Evolutionary conservation across 1,284 basidiomycete genomes (phyloP), one percentile per base, ranked within the genome.

Genomic region (Macrocystidia cucumis): DNA sequence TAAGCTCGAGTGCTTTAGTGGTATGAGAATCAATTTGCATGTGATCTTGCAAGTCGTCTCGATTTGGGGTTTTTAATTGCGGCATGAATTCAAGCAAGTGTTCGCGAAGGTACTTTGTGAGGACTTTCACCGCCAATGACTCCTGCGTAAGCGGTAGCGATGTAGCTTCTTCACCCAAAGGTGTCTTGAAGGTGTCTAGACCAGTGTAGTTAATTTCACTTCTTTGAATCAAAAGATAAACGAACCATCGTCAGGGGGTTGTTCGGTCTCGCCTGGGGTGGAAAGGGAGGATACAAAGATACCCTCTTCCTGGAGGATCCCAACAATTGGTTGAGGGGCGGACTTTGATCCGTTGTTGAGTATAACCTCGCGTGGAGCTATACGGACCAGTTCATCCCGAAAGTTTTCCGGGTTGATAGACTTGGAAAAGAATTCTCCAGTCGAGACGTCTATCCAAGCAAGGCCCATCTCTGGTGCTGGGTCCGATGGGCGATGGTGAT

Each of bases 381-480:
- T 83, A 11, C 91, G 76, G 6, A 78, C 77, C n/a, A 96, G 63
- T 45, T 95, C 85, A 53, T 96, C 90, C 40, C 77, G 74, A 13
- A 97, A 60, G 29, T 60, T 63, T 7, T 75, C 72, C 2, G 69
- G 40, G 2, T 65, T 60, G 1, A 74, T 67, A 3, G 58, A 55
- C 47, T 86, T 87, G 1, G 85, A 82, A 56, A 87, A 92, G 57
- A 93, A 91, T 50, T 93, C 89, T 41, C 92, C 91, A 0, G 92
- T 96, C 3, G 91, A 92, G n/a, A 93, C 76, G 53, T 97, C 93
- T 18, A 90, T 90, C 81, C 91, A 96, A 2, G 91, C 90, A 20
- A 96, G 61, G 3, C 84, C 86, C 17, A 73, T n/a, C n/a, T 27
- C 25, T 27, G n/a, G n/a, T 17, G 28, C 33, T 11, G 46, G 36